phyloP scores from a whole-genome alignment of 208 protist species.

The Leishmania tarentolae region DNA sequence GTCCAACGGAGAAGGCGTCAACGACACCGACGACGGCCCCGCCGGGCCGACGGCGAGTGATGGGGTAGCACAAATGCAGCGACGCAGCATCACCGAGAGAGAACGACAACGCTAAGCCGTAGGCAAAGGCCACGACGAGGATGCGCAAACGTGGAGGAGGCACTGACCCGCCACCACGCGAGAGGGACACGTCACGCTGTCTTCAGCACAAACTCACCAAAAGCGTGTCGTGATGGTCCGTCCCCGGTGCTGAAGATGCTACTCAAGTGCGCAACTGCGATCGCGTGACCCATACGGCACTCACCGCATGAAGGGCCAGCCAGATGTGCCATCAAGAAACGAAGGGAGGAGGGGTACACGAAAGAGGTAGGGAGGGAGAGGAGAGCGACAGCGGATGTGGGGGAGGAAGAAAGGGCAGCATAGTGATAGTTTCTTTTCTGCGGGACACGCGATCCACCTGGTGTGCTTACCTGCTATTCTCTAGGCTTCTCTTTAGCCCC shows the following conservation, averaged over 20 bases:
- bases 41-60: constrained; percentile 2
- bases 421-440: not conserved
- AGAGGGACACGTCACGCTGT: not conserved
- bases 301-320: not conserved
- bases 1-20: not conserved
- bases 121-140: not conserved
- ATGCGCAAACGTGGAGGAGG: not conserved
- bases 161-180: not conserved
- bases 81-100: constrained; percentile 21
- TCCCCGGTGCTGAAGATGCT: not conserved
- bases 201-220: not conserved
- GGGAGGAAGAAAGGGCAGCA: not conserved
- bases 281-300: not conserved
- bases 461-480: not conserved
- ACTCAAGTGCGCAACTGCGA: not conserved
- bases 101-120: not conserved
- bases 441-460: not conserved
- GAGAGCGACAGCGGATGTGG: not conserved
- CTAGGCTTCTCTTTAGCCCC: not conserved
- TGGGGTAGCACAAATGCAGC: constrained; percentile 15
- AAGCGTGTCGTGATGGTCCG: not conserved
- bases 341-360: not conserved
- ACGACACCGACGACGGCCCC: not conserved
- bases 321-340: not conserved
- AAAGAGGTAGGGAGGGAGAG: not conserved